Percentiles rank a stretch among this genome's conserved stretches.
Evolutionary conservation across 176 grass and related monocot genomes (phyloP).

Genomic region (Paspalum vaginatum): DNA sequence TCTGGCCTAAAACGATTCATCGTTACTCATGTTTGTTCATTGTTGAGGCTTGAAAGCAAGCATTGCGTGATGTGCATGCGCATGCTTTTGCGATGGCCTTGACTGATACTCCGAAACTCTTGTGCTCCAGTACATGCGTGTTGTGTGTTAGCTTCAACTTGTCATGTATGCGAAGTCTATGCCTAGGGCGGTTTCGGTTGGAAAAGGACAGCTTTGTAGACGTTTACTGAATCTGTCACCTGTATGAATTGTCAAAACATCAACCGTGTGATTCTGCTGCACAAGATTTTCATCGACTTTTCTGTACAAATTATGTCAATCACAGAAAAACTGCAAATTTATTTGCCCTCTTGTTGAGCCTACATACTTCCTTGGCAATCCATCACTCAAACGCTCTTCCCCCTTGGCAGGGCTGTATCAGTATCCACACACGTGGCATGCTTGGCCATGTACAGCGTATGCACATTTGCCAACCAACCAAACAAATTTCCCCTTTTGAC

Average conservation of each 20-base stretch:
- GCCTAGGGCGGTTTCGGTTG: too few species aligned
- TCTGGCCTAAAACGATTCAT: constrained; percentile 11
- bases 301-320: constrained; percentile 22
- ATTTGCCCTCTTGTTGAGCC: constrained; percentile 22
- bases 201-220: too few species aligned
- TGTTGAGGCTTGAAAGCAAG: not conserved
- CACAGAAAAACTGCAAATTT: constrained; percentile 7
- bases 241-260: too few species aligned
- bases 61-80: not conserved
- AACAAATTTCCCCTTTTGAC: constrained; percentile 2
- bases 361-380: constrained; percentile 25
- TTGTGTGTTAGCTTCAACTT: too few species aligned
- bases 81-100: not conserved
- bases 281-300: constrained; percentile 8
- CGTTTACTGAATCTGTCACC: too few species aligned
- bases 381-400: constrained; percentile 42
- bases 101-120: not conserved
- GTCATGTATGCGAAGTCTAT: too few species aligned
- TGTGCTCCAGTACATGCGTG: too few species aligned
- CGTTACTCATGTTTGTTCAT: not conserved
- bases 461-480: constrained; percentile 50
- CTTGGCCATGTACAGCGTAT: constrained; percentile 63
- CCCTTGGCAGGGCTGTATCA: constrained; percentile 34
- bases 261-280: too few species aligned
- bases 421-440: constrained; percentile 44